A percentile compares a stretch with the other conserved stretches of the same genome.
phyloP scores from a whole-genome alignment of 2,329 filamentous ascomycete species.

The Aureobasidium subglaciale region DNA sequence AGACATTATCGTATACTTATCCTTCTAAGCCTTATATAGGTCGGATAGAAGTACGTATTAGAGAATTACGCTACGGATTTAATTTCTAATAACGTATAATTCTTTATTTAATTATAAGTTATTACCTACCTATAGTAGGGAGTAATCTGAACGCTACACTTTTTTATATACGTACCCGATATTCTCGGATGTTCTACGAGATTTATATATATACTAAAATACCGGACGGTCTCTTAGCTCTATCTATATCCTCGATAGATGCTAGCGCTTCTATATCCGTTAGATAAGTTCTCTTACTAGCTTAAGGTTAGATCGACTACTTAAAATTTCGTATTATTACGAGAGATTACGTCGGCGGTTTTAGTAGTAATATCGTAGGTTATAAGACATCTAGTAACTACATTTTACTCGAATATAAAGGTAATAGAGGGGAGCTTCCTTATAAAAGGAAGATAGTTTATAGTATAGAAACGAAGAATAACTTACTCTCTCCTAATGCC shows the following conservation, averaged over 20 bases:
- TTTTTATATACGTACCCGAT: too few relatives aligned
- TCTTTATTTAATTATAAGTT: not conserved
- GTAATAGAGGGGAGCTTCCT: not conserved
- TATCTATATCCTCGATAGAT: not conserved
- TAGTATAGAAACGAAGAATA: not conserved
- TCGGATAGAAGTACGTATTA: not conserved
- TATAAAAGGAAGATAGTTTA: not conserved
- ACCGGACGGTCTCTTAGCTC: slow-evolving; percentile 17
- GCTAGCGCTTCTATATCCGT: not conserved
- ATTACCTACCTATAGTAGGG: not conserved
- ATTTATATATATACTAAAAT: not conserved
- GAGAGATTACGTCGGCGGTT: not conserved
- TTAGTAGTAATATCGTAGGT: not conserved
- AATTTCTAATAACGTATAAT: not conserved
- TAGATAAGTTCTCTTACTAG: not conserved
- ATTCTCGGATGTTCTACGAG: not conserved
- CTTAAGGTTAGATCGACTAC: not conserved
- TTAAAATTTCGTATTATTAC: not conserved
- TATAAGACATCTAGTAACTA: not conserved
- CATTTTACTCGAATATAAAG: not conserved
- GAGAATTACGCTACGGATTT: not conserved
- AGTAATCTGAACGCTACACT: not conserved
- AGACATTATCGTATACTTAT: not conserved
- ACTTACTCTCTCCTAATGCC: too few relatives aligned
- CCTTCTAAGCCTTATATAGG: not conserved